Conservation (phyloP, 352 stramenopile species). For the Pythium volutum region DNA sequence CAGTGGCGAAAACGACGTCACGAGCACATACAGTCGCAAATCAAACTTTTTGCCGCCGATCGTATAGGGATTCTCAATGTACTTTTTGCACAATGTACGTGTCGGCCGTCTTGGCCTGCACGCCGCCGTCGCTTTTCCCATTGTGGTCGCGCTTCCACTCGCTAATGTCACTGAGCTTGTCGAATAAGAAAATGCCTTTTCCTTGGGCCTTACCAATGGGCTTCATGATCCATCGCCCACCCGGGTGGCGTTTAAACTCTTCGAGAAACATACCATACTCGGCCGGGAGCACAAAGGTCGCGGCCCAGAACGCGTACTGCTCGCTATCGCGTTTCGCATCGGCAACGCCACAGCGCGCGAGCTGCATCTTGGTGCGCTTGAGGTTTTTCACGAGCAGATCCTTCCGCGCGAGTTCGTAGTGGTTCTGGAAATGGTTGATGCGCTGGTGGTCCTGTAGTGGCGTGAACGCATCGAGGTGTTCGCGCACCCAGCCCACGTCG, state of each 20-base stretch:
- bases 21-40: slow-evolving; percentile 86
- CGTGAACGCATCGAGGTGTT: slow-evolving; percentile 64
- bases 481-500: slow-evolving; percentile 80
- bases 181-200: slow-evolving; percentile 83
- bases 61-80: slow-evolving; percentile 89
- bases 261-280: slow-evolving; percentile 86
- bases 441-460: slow-evolving; percentile 70
- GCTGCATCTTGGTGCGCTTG: slow-evolving; percentile 85
- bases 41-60: slow-evolving; percentile 93
- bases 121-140: slow-evolving; percentile 26
- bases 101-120: slow-evolving; percentile 40
- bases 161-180: slow-evolving; percentile 71
- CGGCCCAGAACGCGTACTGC: slow-evolving; percentile 57
- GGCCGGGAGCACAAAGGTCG: slow-evolving; percentile 85
- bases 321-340: slow-evolving; percentile 36
- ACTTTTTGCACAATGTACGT: slow-evolving; percentile 79
- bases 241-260: slow-evolving; percentile 56
- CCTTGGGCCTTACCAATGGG: slow-evolving; percentile 77
- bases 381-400: slow-evolving; percentile 90
- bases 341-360: slow-evolving; percentile 58
- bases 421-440: slow-evolving; percentile 93
- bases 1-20: slow-evolving; percentile 59
- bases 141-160: slow-evolving; percentile 57
- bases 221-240: slow-evolving; percentile 93
- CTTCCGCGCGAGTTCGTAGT: slow-evolving; percentile 92